These are phyloP conservation scores for Oleoguttula mirabilis DNA, from an alignment of 495 filamentous ascomycete genomes.

Conservation along the genomic window DNA sequence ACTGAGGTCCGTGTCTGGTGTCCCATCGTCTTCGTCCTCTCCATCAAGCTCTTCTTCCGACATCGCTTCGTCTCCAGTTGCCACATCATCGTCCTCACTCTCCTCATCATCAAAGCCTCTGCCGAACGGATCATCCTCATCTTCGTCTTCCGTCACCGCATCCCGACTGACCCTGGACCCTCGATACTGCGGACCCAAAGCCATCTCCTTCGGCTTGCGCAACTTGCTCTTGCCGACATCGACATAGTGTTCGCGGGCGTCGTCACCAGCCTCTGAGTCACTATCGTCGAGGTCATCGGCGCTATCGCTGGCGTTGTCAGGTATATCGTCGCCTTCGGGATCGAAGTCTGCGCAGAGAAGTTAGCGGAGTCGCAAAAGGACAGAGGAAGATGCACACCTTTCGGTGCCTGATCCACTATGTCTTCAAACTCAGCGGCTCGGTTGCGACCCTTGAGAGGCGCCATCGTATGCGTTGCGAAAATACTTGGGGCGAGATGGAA, in stretches of 20 bases:
- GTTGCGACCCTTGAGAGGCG: slow-evolving; percentile 4
- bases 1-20: slow-evolving; percentile 28
- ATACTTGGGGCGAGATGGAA: too few species aligned
- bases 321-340: slow-evolving; percentile 51
- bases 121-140: slow-evolving; percentile 35
- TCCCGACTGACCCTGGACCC: slow-evolving; percentile 69
- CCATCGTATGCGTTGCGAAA: too few species aligned
- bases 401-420: slow-evolving; percentile 22
- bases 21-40: slow-evolving; percentile 27
- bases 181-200: slow-evolving; percentile 68
- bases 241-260: slow-evolving; percentile 72
- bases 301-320: too few species aligned
- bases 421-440: slow-evolving; percentile 7
- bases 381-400: not conserved
- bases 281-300: slow-evolving; percentile 44
- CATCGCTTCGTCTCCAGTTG: slow-evolving; percentile 31
- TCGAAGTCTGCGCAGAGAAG: slow-evolving; percentile 66
- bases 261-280: slow-evolving; percentile 33
- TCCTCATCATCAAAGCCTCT: slow-evolving; percentile 25
- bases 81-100: slow-evolving; percentile 25
- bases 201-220: slow-evolving; percentile 52
- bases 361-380: slow-evolving; percentile 7
- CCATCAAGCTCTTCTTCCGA: slow-evolving; percentile 29
- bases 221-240: slow-evolving; percentile 76
- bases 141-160: slow-evolving; percentile 39